phyloP scores from a whole-genome alignment of 441 rosid species.

The Capsella rubella region DNA sequence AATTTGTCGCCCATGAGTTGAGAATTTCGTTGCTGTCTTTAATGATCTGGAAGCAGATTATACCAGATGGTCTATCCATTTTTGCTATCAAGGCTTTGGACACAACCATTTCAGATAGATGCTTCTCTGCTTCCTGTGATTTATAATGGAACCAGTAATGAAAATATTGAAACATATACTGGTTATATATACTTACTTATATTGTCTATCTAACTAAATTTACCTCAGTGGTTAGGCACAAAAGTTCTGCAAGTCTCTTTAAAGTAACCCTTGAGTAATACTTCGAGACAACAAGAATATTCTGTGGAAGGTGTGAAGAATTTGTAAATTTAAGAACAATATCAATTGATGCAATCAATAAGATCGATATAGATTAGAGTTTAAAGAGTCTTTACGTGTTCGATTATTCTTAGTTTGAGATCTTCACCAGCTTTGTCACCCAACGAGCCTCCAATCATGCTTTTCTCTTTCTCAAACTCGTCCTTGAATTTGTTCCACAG shows the following conservation, averaged over 20 bases:
- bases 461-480: constrained; percentile 84
- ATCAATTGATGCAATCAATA: constrained; percentile 3
- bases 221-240: constrained; percentile 80
- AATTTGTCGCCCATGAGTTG: constrained; percentile 80
- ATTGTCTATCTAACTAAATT: background rate
- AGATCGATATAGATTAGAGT: background rate
- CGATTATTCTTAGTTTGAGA: constrained; percentile 81
- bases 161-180: background rate
- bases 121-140: constrained; percentile 95
- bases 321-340: background rate
- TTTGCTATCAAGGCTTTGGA: constrained; percentile 83
- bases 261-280: constrained; percentile 81
- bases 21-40: constrained; percentile 91
- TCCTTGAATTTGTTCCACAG: constrained; percentile 77
- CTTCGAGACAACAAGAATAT: constrained; percentile 87
- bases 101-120: constrained; percentile 93
- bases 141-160: background rate
- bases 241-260: constrained; percentile 80
- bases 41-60: constrained; percentile 73
- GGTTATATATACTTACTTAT: background rate
- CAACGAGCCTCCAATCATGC: constrained; percentile 82
- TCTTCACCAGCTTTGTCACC: constrained; percentile 90
- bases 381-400: constrained; percentile 60
- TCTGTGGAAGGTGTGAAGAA: constrained; percentile 51
- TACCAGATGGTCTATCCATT: constrained; percentile 81